Percentiles rank a stretch among this genome's conserved stretches.
Evolutionary conservation across 2,329 filamentous ascomycete genomes (phyloP).

Genomic region (Calonectria montana): DNA sequence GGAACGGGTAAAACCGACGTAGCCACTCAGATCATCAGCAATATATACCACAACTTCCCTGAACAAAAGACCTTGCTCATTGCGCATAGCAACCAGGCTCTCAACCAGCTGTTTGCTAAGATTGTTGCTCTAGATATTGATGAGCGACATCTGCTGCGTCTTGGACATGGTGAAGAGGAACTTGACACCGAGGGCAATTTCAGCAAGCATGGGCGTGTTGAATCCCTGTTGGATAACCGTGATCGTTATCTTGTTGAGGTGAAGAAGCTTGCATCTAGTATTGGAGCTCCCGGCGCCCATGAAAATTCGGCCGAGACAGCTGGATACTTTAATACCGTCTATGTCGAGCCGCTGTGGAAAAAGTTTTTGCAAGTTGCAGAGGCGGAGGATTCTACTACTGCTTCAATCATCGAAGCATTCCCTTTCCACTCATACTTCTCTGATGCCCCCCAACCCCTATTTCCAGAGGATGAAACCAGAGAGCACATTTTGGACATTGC

Average conservation of each 20-base stretch:
- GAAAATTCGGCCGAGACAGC: slow-evolving; percentile 96
- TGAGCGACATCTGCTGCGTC: slow-evolving; percentile 88
- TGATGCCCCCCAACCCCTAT: slow-evolving; percentile 87
- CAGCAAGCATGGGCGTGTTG: slow-evolving; percentile 93
- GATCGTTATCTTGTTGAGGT: slow-evolving; percentile 84
- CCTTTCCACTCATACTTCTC: slow-evolving; percentile 92
- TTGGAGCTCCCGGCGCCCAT: slow-evolving; percentile 92
- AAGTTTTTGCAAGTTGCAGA: slow-evolving; percentile 76
- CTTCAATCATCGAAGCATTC: slow-evolving; percentile 78
- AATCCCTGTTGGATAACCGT: slow-evolving; percentile 93
- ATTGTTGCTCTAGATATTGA: slow-evolving; percentile 97
- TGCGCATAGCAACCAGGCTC: slow-evolving; percentile 96
- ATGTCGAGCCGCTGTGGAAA: slow-evolving; percentile 88
- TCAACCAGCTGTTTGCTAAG: slow-evolving; percentile 98
- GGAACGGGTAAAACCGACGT: slow-evolving; percentile 99
- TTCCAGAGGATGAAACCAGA: slow-evolving; percentile 73
- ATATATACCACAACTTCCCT: slow-evolving; percentile 98
- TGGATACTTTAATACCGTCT: slow-evolving; percentile 95
- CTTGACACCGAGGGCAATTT: slow-evolving; percentile 87
- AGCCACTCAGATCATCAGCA: slow-evolving; percentile 97
- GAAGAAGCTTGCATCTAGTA: slow-evolving; percentile 83
- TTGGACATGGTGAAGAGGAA: slow-evolving; percentile 96
- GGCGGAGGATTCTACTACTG: slow-evolving; percentile 64
- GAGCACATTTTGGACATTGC: slow-evolving; percentile 80
- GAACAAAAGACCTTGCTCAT: slow-evolving; percentile 90